Conservation (phyloP, 805 yeast genomes). For the Candida patagonica region DNA sequence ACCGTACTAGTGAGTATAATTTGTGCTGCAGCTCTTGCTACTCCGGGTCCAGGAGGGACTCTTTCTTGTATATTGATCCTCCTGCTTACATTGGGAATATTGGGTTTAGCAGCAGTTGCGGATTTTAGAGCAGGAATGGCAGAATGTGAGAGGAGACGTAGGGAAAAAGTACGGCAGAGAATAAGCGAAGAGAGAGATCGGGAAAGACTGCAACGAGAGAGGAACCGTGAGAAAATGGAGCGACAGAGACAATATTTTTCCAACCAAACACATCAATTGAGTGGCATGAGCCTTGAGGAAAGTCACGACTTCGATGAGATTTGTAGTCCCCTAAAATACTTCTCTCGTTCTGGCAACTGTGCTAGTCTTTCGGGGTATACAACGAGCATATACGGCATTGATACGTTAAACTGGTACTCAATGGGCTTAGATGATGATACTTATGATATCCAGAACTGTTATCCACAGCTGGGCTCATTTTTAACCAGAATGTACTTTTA, state of each 20-base stretch:
- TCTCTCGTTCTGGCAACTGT: neutral
- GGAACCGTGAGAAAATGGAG: neutral
- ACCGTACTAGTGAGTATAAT: neutral
- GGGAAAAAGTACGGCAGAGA: neutral
- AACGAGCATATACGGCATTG: neutral
- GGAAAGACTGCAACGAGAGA: neutral
- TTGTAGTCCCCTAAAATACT: neutral
- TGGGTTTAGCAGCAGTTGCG: slow-evolving; percentile 1
- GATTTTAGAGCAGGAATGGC: neutral
- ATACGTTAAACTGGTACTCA: slow-evolving; percentile 2
- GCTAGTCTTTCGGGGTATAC: neutral
- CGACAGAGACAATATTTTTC: neutral
- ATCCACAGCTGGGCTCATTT: neutral
- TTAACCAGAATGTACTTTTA: neutral
- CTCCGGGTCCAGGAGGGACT: neutral
- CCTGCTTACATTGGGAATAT: neutral
- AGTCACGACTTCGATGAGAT: neutral
- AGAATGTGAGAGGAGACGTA: neutral
- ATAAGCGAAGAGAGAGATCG: too few relatives aligned
- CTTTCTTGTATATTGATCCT: neutral
- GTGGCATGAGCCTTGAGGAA: neutral
- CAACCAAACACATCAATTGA: neutral
- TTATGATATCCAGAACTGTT: neutral
- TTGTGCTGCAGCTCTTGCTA: neutral
- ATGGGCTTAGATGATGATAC: neutral